Evolutionary conservation across 129 eudicot species (phyloP), one percentile per base, ranked within the genome.

Genomic region (Centrapalus pauciflorus): DNA sequence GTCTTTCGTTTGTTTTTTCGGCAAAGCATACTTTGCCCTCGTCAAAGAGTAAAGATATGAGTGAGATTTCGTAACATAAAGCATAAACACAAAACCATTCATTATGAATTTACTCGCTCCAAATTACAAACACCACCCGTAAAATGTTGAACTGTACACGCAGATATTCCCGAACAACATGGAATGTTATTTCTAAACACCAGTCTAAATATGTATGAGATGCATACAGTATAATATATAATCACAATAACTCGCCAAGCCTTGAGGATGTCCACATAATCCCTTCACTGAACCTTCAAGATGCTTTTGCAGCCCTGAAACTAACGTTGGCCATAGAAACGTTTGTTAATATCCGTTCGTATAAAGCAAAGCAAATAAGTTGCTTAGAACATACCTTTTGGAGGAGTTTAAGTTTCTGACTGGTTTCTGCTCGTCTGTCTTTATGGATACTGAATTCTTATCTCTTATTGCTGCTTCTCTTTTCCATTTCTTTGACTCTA

Each of bases 401-500:
- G 76, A 57, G 10, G 83, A 76, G 76, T 61, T 85, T 35, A 75
- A 14, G 62, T 29, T 83, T 73, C 63, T 78, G 27, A 24, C 63
- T 14, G 76, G 61, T 38, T 66, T 85, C 30, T 80, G 79, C 12
- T 78, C 91, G 33, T 88, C 80, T 40, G 48, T 48, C 65, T 78
- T 80, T 48, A 27, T 49, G 55, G 79, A 51, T 56, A 77, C 35
- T 24, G 78, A 69, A 60, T 76, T 82, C 69, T 78, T 84, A 41
- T 78, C 92, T 64, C 85, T 82, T 38, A 54, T 61, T 21, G 83
- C 67, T 37, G 80, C 81, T 72, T 86, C 97, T 77, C 95, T 80
- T 78, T 78, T 90, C 75, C 79, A 69, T 60, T 84, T 90, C 84
- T 77, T 90, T 12, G 84, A 75, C 69, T 90, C 95, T 27, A 68